Evolutionary conservation across 179 eudicot genomes (phyloP).

Genomic region (Gypsophila paniculata): DNA sequence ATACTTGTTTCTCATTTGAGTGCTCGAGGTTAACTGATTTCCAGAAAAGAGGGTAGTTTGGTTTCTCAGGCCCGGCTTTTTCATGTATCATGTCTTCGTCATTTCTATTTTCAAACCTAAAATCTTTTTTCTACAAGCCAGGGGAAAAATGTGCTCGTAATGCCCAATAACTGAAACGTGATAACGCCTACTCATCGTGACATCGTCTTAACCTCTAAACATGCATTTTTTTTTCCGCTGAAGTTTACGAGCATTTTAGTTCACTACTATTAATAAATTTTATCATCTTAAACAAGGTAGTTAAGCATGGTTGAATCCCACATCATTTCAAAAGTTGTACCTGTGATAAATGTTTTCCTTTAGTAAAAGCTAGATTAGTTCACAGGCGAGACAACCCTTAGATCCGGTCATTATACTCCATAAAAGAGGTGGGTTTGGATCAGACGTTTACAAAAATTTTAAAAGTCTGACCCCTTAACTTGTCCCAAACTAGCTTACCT

Average conservation of each 20-base stretch:
- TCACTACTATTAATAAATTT: too few relatives aligned
- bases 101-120: background rate
- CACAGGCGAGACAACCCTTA: too few relatives aligned
- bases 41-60: constrained; percentile 29
- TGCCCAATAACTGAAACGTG: too few relatives aligned
- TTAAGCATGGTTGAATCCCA: background rate
- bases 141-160: background rate
- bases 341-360: background rate
- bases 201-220: too few relatives aligned
- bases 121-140: background rate
- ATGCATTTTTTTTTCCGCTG: too few relatives aligned
- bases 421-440: too few relatives aligned
- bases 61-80: constrained; percentile 13
- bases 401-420: too few relatives aligned
- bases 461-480: too few relatives aligned
- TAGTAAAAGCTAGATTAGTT: background rate
- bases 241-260: too few relatives aligned
- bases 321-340: constrained; percentile 9
- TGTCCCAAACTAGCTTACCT: too few relatives aligned
- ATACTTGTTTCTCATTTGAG: constrained; percentile 33
- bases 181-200: too few relatives aligned
- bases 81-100: background rate
- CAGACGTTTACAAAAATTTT: too few relatives aligned
- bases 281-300: constrained; percentile 1
- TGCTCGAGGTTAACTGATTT: constrained; percentile 52